Percentiles rank a stretch among this genome's conserved stretches.
These are phyloP conservation scores for Aureobasidium sp. DNA, from an alignment of 2,329 filamentous ascomycete genomes.

Conservation along the genomic window DNA sequence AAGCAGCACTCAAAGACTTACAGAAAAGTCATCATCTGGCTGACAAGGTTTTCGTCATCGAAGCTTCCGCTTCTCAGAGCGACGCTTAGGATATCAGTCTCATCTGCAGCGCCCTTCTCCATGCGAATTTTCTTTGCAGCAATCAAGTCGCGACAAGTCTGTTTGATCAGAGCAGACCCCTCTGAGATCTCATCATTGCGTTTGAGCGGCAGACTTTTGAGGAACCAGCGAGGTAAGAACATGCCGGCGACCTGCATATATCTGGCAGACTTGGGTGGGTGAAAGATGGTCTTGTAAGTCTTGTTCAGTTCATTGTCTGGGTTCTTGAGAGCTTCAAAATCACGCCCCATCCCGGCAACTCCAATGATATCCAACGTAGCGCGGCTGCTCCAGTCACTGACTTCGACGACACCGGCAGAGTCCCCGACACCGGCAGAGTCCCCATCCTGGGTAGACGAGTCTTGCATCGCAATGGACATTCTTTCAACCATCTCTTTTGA, in stretches of 20 bases:
- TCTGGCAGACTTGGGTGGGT: constrained; percentile 43
- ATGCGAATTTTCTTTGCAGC: constrained; percentile 58
- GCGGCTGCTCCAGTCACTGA: constrained; percentile 42
- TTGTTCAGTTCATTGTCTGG: constrained; percentile 46
- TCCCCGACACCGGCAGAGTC: constrained; percentile 28
- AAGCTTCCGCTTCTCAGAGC: constrained; percentile 71
- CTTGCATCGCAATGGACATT: constrained; percentile 29
- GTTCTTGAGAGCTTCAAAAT: constrained; percentile 48
- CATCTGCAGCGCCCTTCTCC: constrained; percentile 41
- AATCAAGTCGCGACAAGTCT: constrained; percentile 62
- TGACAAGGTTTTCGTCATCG: constrained; percentile 70
- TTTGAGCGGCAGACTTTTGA: constrained; percentile 59
- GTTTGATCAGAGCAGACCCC: constrained; percentile 55
- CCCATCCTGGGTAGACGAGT: constrained; percentile 21
- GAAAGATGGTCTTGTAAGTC: constrained; percentile 47
- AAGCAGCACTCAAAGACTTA: neutral
- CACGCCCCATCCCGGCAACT: constrained; percentile 49
- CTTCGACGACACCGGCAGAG: constrained; percentile 34
- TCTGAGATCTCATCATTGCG: constrained; percentile 59
- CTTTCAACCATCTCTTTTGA: constrained; percentile 34
- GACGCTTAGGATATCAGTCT: constrained; percentile 71
- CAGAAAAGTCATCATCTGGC: constrained; percentile 86
- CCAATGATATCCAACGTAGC: constrained; percentile 55
- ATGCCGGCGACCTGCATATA: constrained; percentile 48
- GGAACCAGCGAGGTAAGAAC: constrained; percentile 57